These are phyloP conservation scores for Aspergillus coremiiformis DNA, from an alignment of 495 filamentous ascomycete genomes.

Conservation along the genomic window DNA sequence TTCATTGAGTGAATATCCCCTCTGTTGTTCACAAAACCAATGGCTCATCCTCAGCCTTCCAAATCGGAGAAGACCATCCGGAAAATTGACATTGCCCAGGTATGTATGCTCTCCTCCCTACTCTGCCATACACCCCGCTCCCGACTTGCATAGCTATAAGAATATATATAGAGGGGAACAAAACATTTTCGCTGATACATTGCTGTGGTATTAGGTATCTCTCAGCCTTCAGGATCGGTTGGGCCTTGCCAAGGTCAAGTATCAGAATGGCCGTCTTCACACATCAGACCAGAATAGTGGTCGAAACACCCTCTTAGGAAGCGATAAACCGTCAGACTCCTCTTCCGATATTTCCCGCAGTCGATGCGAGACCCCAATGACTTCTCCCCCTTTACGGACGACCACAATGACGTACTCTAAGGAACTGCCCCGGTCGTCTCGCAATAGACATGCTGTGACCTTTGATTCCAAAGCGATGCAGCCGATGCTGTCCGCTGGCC, in stretches of 20 bases:
- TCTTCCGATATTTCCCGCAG: conserved; percentile 57
- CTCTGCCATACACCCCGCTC: too few relatives aligned
- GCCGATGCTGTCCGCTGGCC: conserved; percentile 40
- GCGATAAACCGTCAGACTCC: conserved; percentile 58
- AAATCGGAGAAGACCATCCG: conserved; percentile 38
- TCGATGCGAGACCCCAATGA: conserved; percentile 41
- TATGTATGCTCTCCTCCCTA: conserved; percentile 28
- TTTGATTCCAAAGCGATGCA: conserved; percentile 41
- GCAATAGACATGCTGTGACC: conserved; percentile 42
- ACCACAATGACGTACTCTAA: conserved; percentile 39
- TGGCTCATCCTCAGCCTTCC: conserved; percentile 29
- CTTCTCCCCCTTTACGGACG: conserved; percentile 34
- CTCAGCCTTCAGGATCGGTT: conserved; percentile 84
- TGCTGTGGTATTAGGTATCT: conserved; percentile 58
- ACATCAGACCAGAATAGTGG: conserved; percentile 53
- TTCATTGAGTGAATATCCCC: conserved; percentile 5
- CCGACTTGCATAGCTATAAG: not conserved
- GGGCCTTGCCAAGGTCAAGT: conserved; percentile 92
- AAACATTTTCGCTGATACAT: not conserved
- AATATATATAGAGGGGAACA: too few relatives aligned
- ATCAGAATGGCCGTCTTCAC: conserved; percentile 64
- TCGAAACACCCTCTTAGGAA: conserved; percentile 23
- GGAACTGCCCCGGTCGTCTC: conserved; percentile 39
- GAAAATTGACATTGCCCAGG: conserved; percentile 67
- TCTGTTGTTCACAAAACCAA: conserved; percentile 14